These are phyloP conservation scores for Nothophytophthora sp. DNA, from an alignment of 352 stramenopile genomes.

Conservation along the genomic window DNA sequence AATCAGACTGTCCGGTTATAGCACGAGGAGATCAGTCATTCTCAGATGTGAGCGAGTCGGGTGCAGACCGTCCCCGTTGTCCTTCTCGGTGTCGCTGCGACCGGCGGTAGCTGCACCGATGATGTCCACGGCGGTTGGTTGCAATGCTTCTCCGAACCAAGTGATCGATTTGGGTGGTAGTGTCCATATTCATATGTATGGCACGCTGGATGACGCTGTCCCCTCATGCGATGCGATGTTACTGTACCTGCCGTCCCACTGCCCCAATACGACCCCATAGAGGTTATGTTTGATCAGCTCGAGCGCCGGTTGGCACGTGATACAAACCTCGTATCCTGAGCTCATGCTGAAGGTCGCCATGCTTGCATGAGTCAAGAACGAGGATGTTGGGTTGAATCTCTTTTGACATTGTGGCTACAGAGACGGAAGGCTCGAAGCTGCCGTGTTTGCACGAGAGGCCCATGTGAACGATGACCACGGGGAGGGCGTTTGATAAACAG, in stretches of 20 bases:
- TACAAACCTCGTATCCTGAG: conserved; percentile 14
- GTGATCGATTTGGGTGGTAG: conserved; percentile 20
- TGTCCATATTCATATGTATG: conserved; percentile 20
- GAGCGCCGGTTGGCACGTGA: conserved; percentile 17
- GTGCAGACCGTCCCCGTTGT: too few species aligned
- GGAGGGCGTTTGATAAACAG: too few species aligned
- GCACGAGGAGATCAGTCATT: too few species aligned
- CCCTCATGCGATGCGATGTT: conserved; percentile 9
- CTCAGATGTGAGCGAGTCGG: too few species aligned
- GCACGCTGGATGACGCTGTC: conserved; percentile 7
- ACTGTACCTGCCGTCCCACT: conserved; percentile 19
- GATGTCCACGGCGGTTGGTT: too few species aligned
- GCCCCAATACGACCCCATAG: conserved; percentile 22
- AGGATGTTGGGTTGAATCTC: conserved; percentile 6
- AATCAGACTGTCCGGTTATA: too few species aligned
- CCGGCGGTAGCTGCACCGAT: too few species aligned
- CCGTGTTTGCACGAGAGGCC: background rate
- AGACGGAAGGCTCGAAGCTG: background rate
- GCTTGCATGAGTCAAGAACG: conserved; percentile 4
- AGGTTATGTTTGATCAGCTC: conserved; percentile 21
- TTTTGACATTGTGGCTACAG: conserved; percentile 12
- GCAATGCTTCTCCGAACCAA: too few species aligned
- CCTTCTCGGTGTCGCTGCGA: too few species aligned
- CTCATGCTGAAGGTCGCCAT: conserved; percentile 12
- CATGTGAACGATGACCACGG: background rate